Evolutionary conservation across 2,329 filamentous ascomycete genomes (phyloP), one percentile per base, ranked within the genome.

Genomic region (Cladosporium austrohemisphaericum): DNA sequence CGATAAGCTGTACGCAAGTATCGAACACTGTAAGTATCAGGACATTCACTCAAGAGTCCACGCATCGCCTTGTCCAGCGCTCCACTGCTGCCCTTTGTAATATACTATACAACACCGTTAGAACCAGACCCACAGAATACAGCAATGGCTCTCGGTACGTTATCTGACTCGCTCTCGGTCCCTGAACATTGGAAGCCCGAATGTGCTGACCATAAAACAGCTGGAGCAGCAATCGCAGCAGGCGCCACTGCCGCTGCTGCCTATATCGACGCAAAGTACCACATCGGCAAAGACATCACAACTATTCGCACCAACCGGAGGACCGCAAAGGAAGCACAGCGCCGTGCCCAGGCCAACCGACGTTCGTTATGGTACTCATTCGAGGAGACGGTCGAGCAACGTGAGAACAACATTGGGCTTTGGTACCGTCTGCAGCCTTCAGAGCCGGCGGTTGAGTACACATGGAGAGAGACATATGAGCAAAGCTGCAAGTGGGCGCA

Each of bases 191-290:
- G 8, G 9, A 5, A n/a, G n/a, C n/a, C n/a, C n/a, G 16, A 43
- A 32, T 28, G 18, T 23, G 26, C 33, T 32, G 16, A 49, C 37
- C 18, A 14, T 16, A 10, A 23, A 19, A 19, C 11, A 41, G 47
- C 47, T 14, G 40, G 47, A 19, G 47, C 38, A 43, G 38, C 47
- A 19, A 41, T 50, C 40, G 47, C 47, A 47, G 44, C 33, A 36
- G 47, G 47, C 22, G 37, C 45, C 6, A 36, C 49, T 14, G 41
- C 49, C 18, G 49, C 49, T 13, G 41, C 49, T 35, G 74, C 76
- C 13, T 86, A 88, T 57, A 69, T 86, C 44, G 79, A 90, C 60
- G 86, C 80, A 49, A 87, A 85, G 69, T 83, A 78, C 57, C 79
- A 85, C 62, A 61, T 89, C 43, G 62, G 67, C 33, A 80, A 85